Percentiles rank a stretch among this genome's conserved stretches.
Evolutionary conservation across 1,139 yeast genomes (phyloP).

Genomic region (Kluyveromyces marxianus): DNA sequence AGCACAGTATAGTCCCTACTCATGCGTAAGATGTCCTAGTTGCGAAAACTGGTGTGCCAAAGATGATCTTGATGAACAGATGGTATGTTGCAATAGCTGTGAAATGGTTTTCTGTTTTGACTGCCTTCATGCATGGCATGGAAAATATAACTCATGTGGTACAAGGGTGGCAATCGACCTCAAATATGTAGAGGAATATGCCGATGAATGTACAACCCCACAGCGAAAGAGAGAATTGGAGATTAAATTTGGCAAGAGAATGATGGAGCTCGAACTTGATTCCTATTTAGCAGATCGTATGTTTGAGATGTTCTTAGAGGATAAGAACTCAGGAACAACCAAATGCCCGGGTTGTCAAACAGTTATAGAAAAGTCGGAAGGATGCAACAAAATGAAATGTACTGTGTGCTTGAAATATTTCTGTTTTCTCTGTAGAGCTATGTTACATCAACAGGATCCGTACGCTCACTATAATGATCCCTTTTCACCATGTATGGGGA

Average conservation of each 20-base stretch:
- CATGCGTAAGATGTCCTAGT: slow-evolving; percentile 50
- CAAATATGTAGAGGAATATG: slow-evolving; percentile 35
- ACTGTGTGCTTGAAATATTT: slow-evolving; percentile 42
- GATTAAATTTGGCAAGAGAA: slow-evolving; percentile 43
- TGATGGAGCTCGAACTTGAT: slow-evolving; percentile 38
- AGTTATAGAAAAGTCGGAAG: slow-evolving; percentile 53
- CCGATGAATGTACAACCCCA: slow-evolving; percentile 31
- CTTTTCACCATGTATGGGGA: slow-evolving; percentile 41
- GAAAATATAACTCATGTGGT: slow-evolving; percentile 43
- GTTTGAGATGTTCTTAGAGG: slow-evolving; percentile 39
- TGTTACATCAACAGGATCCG: slow-evolving; percentile 37
- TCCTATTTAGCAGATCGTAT: slow-evolving; percentile 43
- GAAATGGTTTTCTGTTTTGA: slow-evolving; percentile 51
- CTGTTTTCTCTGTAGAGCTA: slow-evolving; percentile 50
- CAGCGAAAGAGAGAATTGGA: slow-evolving; percentile 35
- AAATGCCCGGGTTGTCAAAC: slow-evolving; percentile 51
- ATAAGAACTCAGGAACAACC: slow-evolving; percentile 36
- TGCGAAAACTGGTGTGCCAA: slow-evolving; percentile 43
- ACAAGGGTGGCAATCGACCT: slow-evolving; percentile 35
- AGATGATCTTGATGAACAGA: slow-evolving; percentile 42
- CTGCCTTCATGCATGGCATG: slow-evolving; percentile 64
- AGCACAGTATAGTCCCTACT: slow-evolving; percentile 40
- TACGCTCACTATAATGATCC: slow-evolving; percentile 47
- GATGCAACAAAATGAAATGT: slow-evolving; percentile 66
- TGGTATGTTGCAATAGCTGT: slow-evolving; percentile 49